Percentiles rank a stretch among this genome's conserved stretches.
Evolutionary conservation across 108 stramenopile species (phyloP).

Genomic region (Fragilaria radians): DNA sequence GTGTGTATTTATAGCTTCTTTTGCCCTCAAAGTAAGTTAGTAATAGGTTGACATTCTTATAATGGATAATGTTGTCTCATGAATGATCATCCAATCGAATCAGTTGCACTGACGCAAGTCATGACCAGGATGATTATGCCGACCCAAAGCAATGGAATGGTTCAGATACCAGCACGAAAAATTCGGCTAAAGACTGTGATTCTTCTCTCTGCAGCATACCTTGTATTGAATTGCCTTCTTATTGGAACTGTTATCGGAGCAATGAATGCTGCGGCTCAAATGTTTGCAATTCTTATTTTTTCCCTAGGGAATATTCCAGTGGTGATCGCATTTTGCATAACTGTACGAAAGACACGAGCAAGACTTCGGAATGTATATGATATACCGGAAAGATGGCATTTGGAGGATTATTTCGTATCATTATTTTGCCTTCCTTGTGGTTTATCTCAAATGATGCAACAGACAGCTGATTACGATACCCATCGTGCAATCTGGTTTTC

Average conservation of each 20-base stretch:
- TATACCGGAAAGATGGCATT: constrained; percentile 27
- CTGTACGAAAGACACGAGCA: not conserved
- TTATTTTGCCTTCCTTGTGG: constrained; percentile 34
- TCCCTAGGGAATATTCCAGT: not conserved
- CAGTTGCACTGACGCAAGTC: constrained; percentile 12
- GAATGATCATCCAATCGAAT: not conserved
- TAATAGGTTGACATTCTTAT: too few relatives aligned
- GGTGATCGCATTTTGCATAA: not conserved
- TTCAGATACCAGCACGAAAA: not conserved
- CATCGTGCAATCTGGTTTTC: constrained; percentile 38
- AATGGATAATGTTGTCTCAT: not conserved
- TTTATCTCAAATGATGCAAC: constrained; percentile 44
- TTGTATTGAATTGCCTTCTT: constrained; percentile 2
- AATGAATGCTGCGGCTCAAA: not conserved
- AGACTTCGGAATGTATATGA: constrained; percentile 32
- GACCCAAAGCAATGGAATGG: not conserved
- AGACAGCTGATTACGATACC: constrained; percentile 52
- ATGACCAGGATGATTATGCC: constrained; percentile 6
- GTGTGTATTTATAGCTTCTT: not conserved
- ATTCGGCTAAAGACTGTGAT: constrained; percentile 2
- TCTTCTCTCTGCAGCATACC: not conserved
- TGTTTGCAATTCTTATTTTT: not conserved
- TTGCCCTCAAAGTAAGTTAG: constrained; percentile 8
- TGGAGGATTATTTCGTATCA: constrained; percentile 33
- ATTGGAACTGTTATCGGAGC: not conserved